Evolutionary conservation across 306 rosid genomes (phyloP), one percentile per base, ranked within the genome.

Genomic region (Astragalus membranaceus): DNA sequence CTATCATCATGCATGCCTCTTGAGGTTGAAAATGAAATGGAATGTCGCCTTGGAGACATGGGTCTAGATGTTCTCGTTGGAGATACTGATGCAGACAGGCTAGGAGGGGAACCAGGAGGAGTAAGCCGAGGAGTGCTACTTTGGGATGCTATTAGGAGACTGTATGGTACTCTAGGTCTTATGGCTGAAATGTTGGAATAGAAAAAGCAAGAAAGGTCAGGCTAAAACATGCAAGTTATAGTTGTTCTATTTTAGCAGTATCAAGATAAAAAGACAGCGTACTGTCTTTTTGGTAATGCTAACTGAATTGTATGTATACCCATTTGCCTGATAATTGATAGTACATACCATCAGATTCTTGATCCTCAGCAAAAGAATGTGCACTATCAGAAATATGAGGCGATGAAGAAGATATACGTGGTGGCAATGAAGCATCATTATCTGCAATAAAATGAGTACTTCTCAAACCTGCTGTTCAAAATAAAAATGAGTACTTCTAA

Each of bases 41-140:
- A 78, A 72, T 80, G 95, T 26, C 95, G 86, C 84, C 81, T 85
- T 44, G 99, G 99, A 51, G 99, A 91, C 57, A 36, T 82, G 17
- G 96, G 85, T 64, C 82, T 84, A 32, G 97, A 86, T 57, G 85
- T 82, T 83, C 79, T 90, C 9, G 96, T 87, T 12, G 98, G 98
- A 4, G 98, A 90, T 43, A 81, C 86, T 8, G 97, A 88, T 30
- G 90, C 96, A 43, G 98, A 94, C 57, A 86, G 37, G 50, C 63
- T 76, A 32, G 92, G 96, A 80, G 97, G 97, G 14, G 99, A 88
- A 57, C 79, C 91, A 0, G 95, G 88, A 10, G 99, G 96, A 49
- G 91, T 91, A 20, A 88, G 33, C 70, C 86, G 83, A 76, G 99
- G 97, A 50, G 96, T 87, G 79, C 58, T 80, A 50, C 74, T 73